Conservation (phyloP, 2,329 filamentous ascomycete species). For the Penicillium sp. region DNA sequence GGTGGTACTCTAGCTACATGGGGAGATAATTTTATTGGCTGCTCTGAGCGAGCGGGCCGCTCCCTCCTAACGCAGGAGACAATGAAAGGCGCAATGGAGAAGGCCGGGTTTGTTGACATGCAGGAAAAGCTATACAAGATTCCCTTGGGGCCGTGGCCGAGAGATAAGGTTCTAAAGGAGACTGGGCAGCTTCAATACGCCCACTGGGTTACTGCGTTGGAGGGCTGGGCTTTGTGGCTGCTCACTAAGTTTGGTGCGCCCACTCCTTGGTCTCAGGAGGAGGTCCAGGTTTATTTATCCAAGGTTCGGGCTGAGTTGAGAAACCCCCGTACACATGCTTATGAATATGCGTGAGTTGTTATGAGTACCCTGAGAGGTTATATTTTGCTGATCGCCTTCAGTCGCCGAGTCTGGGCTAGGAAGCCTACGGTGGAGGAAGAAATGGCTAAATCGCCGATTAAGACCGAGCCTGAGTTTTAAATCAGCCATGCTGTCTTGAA, state of each 20-base stretch:
- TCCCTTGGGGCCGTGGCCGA: conserved; percentile 34
- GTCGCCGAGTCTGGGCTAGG: conserved; percentile 6
- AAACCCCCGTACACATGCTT: conserved; percentile 6
- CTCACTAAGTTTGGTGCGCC: conserved; percentile 28
- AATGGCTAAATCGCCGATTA: neutral
- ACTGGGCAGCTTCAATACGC: conserved; percentile 42
- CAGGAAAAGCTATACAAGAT: conserved; percentile 29
- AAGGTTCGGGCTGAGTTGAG: conserved; percentile 5
- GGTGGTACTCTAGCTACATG: conserved; percentile 7
- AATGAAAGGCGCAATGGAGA: conserved; percentile 28
- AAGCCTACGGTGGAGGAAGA: conserved; percentile 2
- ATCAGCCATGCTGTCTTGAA: neutral
- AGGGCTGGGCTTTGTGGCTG: conserved; percentile 33
- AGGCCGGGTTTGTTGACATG: conserved; percentile 35
- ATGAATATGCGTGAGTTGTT: neutral
- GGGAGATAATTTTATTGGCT: conserved; percentile 23
- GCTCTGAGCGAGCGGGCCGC: conserved; percentile 24
- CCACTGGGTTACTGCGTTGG: conserved; percentile 30
- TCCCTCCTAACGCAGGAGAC: conserved; percentile 25
- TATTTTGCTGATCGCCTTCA: neutral
- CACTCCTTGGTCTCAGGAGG: conserved; percentile 18
- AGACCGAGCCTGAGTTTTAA: neutral
- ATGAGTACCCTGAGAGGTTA: neutral
- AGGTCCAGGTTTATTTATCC: conserved; percentile 16
- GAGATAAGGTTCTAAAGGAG: conserved; percentile 30